These are phyloP conservation scores for Rosa multiflora DNA, from an alignment of 306 rosid species.

Conservation along the genomic window DNA sequence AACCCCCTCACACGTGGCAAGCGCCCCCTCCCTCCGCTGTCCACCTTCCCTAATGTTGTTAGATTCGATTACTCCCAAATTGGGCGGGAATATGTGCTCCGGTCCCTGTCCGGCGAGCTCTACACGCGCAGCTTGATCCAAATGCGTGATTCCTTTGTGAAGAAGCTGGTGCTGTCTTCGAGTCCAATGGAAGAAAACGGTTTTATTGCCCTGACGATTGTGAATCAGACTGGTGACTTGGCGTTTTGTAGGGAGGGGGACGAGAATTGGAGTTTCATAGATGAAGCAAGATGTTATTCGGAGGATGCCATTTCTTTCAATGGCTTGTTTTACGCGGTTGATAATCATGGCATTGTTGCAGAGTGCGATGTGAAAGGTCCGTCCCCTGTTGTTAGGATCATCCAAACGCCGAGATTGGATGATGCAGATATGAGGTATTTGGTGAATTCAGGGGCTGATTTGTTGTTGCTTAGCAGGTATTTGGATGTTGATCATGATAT, in stretches of 20 bases:
- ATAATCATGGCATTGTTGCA: constrained; percentile 45
- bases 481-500: constrained; percentile 39
- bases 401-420: constrained; percentile 16
- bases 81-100: constrained; percentile 52
- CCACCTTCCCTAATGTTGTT: constrained; percentile 59
- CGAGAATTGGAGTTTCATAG: constrained; percentile 47
- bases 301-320: constrained; percentile 44
- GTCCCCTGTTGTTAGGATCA: constrained; percentile 29
- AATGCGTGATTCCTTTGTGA: constrained; percentile 56
- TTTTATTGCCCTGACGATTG: constrained; percentile 54
- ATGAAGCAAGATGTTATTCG: constrained; percentile 34
- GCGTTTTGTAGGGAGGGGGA: constrained; percentile 45
- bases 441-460: constrained; percentile 47
- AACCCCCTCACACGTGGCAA: constrained; percentile 54
- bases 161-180: constrained; percentile 54
- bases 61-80: constrained; percentile 49
- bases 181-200: constrained; percentile 25
- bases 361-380: constrained; percentile 42
- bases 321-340: constrained; percentile 56
- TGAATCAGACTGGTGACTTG: constrained; percentile 37
- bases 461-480: constrained; percentile 46
- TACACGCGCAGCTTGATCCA: constrained; percentile 36
- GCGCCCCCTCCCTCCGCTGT: constrained; percentile 54
- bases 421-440: constrained; percentile 51
- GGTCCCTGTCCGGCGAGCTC: constrained; percentile 26